Base-by-base conservation (phyloP, 352 stramenopile species). In the Phytopythium litorale region DNA sequence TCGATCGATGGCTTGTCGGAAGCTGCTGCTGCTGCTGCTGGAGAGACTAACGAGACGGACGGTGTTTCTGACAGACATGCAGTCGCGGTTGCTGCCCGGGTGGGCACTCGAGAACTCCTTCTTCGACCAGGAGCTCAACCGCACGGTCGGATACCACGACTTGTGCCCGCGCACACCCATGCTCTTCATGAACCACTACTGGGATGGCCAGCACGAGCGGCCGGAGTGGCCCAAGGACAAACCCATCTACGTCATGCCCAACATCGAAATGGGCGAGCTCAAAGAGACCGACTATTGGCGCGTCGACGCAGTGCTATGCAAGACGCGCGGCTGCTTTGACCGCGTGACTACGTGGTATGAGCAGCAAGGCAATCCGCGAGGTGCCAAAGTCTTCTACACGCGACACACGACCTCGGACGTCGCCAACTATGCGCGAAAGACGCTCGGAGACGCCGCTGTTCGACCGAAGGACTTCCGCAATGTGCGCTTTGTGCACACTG, bases 131-230 rank as follows among this genome's bases (percentile, higher is more conserved):
- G 37, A 68, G 55, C 40, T 49, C 2, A 63, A 64, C 40, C 49
- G 45, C 12, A 21, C 56, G 7, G 66, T 78, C 33, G 68, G 74
- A 28, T 91, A 91, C 66, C 79, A 75, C 51, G 81, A 91, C 15
- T 55, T 88, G 46, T 88, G 78, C 19, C 76, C 76, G 9, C 67
- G 59, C 30, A 86, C 71, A 6, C 69, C 73, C 12, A 59, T 88
- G 62, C 58, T 87, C 7, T 81, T 88, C 56, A 72, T 88, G 28
- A 88, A 88, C 54, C 78, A 85, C 49, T 83, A 88, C 56, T 88
- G 76, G 78, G 53, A 78, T 16, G 65, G 23, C 7, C 38, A 75
- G 0, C 62, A 55, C 12, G 38, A 51, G 3, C 46, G 48, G 32
- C 40, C 64, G 9, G 46, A 50, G 1, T 80, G 72, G 64, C 71